Evolutionary conservation across 805 yeast species (phyloP).

Genomic region (Naumovozyma baii): DNA sequence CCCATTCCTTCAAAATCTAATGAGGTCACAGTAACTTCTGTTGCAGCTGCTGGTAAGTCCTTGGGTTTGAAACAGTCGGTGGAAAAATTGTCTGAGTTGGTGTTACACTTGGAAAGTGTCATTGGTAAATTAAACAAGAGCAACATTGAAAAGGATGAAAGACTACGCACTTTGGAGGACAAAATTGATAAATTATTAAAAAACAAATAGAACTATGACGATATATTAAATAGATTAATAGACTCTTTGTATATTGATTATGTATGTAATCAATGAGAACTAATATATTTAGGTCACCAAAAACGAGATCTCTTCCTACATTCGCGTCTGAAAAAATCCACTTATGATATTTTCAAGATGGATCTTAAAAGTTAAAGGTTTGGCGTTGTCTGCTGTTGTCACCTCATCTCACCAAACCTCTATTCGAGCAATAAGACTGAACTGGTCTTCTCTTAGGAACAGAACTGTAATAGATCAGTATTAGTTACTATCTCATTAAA

Average conservation of each 20-base stretch:
- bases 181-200: constrained; percentile 49
- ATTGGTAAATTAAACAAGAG: constrained; percentile 42
- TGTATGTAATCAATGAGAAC: background rate
- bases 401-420: background rate
- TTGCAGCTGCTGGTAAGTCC: constrained; percentile 32
- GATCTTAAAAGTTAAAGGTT: no score
- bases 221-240: background rate
- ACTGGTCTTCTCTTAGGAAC: no score
- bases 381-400: background rate
- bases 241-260: background rate
- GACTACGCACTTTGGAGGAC: constrained; percentile 46
- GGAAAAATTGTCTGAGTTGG: constrained; percentile 53
- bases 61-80: constrained; percentile 64
- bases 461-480: no score
- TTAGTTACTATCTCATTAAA: no score
- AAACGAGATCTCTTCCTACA: no score
- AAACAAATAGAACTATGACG: constrained; percentile 15
- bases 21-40: constrained; percentile 8
- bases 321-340: background rate
- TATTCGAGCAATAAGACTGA: no score
- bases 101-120: constrained; percentile 46
- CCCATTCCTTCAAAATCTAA: constrained; percentile 20
- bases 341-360: no score
- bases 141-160: constrained; percentile 56
- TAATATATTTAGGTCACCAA: no score